Evolutionary conservation across 192 early-diverging fungal genomes (phyloP).

Genomic region (Linderina pennispora): DNA sequence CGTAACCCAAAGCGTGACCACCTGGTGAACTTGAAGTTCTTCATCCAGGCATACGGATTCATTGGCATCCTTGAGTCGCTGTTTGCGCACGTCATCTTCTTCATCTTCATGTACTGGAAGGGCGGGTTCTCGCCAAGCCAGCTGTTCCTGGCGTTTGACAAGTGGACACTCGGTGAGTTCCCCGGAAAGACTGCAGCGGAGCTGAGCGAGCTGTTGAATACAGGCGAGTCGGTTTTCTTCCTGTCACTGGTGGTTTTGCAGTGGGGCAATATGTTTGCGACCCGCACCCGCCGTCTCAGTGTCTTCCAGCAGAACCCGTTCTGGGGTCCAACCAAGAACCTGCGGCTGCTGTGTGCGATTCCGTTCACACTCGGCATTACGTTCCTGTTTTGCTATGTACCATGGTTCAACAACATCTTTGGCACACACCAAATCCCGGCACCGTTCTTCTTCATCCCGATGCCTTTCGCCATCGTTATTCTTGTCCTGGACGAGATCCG

Average conservation of each 20-base stretch:
- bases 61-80: constrained; percentile 58
- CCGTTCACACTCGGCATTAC: constrained; percentile 26
- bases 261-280: constrained; percentile 5
- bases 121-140: constrained; percentile 45
- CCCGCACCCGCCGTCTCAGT: constrained; percentile 6
- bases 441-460: constrained; percentile 56
- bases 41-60: constrained; percentile 64
- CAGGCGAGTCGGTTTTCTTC: constrained; percentile 58
- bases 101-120: constrained; percentile 49
- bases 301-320: constrained; percentile 6
- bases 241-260: constrained; percentile 28
- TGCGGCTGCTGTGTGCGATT: constrained; percentile 25
- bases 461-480: constrained; percentile 48
- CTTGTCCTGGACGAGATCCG: constrained; percentile 53
- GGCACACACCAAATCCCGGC: constrained; percentile 48
- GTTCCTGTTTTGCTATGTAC: constrained; percentile 23
- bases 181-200: constrained; percentile 17
- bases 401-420: constrained; percentile 46
- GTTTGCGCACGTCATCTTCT: constrained; percentile 60
- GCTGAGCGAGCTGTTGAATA: constrained; percentile 37
- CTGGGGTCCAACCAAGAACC: constrained; percentile 10
- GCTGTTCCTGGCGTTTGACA: constrained; percentile 43
- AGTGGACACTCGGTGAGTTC: constrained; percentile 44
- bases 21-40: constrained; percentile 53
- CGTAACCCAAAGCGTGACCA: constrained; percentile 60